A percentile compares a stretch with the other conserved stretches of the same genome.
phyloP scores from a whole-genome alignment of 2,329 filamentous ascomycete genomes.

The Helotiales sp. region DNA sequence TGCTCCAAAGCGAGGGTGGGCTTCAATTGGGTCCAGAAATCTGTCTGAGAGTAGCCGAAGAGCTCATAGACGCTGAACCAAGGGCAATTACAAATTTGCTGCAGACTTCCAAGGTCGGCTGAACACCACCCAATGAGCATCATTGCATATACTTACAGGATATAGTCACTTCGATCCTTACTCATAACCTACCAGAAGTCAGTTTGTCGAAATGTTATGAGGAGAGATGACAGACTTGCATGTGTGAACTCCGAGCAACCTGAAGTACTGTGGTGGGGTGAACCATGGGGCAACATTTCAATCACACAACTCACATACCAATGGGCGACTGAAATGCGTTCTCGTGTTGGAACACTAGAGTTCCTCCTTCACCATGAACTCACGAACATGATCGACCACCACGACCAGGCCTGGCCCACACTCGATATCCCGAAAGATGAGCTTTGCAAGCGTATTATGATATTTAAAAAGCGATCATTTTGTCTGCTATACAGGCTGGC shows the following conservation, averaged over 20 bases:
- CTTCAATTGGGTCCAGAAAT: constrained; percentile 21
- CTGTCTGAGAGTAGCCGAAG: constrained; percentile 22
- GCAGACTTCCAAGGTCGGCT: constrained; percentile 24
- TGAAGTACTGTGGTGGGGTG: constrained; percentile 6
- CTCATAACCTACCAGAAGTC: constrained; percentile 26
- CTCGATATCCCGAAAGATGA: constrained; percentile 18
- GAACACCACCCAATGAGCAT: not conserved
- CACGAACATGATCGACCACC: constrained; percentile 22
- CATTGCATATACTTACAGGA: constrained; percentile 1
- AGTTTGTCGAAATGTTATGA: constrained; percentile 10
- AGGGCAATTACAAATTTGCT: constrained; percentile 14
- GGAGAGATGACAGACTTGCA: constrained; percentile 4
- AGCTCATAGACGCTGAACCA: constrained; percentile 19
- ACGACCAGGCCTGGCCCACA: constrained; percentile 21
- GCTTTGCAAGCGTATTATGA: constrained; percentile 1
- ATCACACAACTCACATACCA: constrained; percentile 18
- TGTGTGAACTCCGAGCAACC: constrained; percentile 16
- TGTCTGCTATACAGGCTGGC: constrained; percentile 23
- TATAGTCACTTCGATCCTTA: constrained; percentile 22
- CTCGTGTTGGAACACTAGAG: constrained; percentile 17
- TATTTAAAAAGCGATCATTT: constrained; percentile 23
- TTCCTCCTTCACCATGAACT: constrained; percentile 24
- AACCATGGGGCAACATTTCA: constrained; percentile 4
- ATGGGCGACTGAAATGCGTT: constrained; percentile 26
- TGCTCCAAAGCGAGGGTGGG: constrained; percentile 17